Evolutionary conservation across 2,329 filamentous ascomycete species (phyloP), one percentile per base, ranked within the genome.

Genomic region (Pseudogymnoascus sp.): DNA sequence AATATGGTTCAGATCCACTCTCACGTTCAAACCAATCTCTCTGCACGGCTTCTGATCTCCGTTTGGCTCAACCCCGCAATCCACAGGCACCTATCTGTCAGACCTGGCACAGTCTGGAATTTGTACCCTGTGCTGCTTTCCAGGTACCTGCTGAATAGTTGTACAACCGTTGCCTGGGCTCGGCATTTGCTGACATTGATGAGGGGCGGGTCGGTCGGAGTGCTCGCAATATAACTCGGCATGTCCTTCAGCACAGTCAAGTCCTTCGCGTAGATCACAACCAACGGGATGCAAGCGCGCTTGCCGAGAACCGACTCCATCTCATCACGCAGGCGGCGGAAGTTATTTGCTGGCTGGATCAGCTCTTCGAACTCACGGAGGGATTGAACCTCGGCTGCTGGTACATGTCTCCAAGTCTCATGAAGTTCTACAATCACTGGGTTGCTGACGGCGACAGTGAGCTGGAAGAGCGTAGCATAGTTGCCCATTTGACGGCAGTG

Each of bases 131-230:
- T 84, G 72, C 89, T 92, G 1, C 89, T 87, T 74, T 94, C 90
- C 8, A 94, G 79, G n/a, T 94, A 78, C 22, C 90, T 81, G 41
- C 93, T 77, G 39, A 94, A 77, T 58, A 88, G 91, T 79, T 94
- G 94, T 66, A 93, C 87, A 39, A 92, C 87, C 1, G 83, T 81
- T 3, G 90, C 90, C 25, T 88, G 86, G 33, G 85, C 87, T 64
- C 91, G 87, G 68, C 89, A 91, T 63, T 89, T 83, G 76, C 93
- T 90, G 75, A 94, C 94, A 73, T 94, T 94, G 68, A 94, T 83
- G 49, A 94, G 78, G 12, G 86, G 86, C 64, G 89, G 83, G 4
- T 84, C 84, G 0, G 79, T 82, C 19, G 85, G 85, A 3, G 84
- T 88, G 68, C 82, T 84, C 1, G 86, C 85, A 67, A 92, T 87